phyloP scores from a whole-genome alignment of 768 basidiomycete genomes.

The Wakefieldia striispora region DNA sequence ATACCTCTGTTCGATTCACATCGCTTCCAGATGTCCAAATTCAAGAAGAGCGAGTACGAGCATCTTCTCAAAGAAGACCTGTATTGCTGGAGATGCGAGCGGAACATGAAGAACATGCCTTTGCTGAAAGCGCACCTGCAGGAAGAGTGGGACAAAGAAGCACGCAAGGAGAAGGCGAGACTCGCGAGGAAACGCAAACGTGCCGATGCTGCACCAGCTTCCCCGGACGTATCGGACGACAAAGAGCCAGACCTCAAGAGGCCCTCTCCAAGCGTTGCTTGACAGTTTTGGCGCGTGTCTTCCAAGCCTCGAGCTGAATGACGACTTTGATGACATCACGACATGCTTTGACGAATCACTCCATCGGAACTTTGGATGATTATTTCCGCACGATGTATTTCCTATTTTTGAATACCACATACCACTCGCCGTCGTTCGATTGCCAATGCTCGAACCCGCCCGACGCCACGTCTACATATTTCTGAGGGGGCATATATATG shows the following conservation, averaged over 20 bases:
- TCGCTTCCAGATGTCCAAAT: slow-evolving; percentile 46
- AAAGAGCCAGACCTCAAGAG: slow-evolving; percentile 15
- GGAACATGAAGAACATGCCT: slow-evolving; percentile 68
- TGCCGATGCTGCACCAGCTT: background rate
- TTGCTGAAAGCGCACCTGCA: slow-evolving; percentile 72
- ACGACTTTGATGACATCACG: too few species aligned
- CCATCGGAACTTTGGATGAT: background rate
- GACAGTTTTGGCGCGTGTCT: background rate
- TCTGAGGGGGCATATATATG: too few species aligned
- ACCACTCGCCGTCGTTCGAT: background rate
- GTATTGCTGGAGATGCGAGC: slow-evolving; percentile 67
- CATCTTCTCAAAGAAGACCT: slow-evolving; percentile 64
- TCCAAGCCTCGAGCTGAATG: too few species aligned
- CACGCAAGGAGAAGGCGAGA: slow-evolving; percentile 40
- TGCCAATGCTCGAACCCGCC: background rate
- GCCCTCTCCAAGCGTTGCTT: slow-evolving; percentile 2
- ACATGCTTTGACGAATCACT: too few species aligned
- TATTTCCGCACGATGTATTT: background rate
- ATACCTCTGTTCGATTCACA: background rate
- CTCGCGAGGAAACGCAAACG: slow-evolving; percentile 42
- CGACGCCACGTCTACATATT: background rate
- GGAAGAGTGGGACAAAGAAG: slow-evolving; percentile 63
- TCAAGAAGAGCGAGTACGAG: slow-evolving; percentile 57
- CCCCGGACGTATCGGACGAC: background rate
- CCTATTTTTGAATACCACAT: slow-evolving; percentile 13